Conservation (phyloP, 2,329 filamentous ascomycete species). For the Penicillium vulpinum region DNA sequence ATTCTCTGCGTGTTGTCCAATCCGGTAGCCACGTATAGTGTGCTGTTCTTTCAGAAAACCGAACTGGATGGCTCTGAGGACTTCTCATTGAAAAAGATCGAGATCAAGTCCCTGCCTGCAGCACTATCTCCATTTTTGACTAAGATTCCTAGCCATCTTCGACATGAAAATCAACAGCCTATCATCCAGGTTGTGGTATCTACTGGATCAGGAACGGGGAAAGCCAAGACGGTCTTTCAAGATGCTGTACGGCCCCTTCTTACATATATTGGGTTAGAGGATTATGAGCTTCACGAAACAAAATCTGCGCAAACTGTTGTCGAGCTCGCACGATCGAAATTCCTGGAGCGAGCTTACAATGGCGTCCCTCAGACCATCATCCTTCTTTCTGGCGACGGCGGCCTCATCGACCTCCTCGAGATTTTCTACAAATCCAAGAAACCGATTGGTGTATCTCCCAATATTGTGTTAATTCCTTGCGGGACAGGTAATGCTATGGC, state of each 20-base stretch:
- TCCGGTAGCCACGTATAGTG: conserved; percentile 7
- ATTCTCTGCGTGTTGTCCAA: conserved; percentile 29
- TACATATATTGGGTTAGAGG: conserved; percentile 44
- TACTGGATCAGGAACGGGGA: conserved; percentile 62
- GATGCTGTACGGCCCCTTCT: conserved; percentile 59
- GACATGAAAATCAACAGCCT: conserved; percentile 9
- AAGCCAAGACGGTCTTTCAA: conserved; percentile 58
- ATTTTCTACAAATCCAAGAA: conserved; percentile 46
- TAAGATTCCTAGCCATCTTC: conserved; percentile 26
- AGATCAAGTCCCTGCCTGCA: conserved; percentile 17
- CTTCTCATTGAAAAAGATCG: conserved; percentile 17
- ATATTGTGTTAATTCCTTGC: conserved; percentile 56
- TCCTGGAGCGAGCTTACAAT: conserved; percentile 53
- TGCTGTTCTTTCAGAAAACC: conserved; percentile 26
- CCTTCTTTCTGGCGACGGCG: conserved; percentile 84
- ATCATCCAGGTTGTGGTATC: conserved; percentile 65
- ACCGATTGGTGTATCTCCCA: conserved; percentile 50
- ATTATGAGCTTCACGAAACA: conserved; percentile 63
- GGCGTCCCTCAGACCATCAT: conserved; percentile 63
- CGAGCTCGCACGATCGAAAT: conserved; percentile 57
- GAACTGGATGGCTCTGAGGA: background rate
- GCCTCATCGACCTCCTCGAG: conserved; percentile 79
- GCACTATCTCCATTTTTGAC: conserved; percentile 16
- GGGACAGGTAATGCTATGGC: conserved; percentile 52
- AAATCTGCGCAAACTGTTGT: conserved; percentile 63